These are phyloP conservation scores for Millerago galiae DNA, from an alignment of 805 yeast species.

Conservation along the genomic window DNA sequence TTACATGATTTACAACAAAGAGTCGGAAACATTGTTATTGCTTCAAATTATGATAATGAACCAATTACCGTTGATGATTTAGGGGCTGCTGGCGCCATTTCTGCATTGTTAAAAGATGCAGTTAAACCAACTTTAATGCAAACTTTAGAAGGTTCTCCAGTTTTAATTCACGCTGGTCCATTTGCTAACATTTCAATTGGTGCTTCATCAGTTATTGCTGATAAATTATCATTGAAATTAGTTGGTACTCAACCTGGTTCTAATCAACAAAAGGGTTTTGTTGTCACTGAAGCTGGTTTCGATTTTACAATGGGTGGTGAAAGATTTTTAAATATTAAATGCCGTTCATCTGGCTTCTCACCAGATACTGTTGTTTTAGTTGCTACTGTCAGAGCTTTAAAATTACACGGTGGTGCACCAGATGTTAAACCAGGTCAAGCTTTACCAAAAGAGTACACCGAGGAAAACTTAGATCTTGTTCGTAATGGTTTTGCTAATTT, in stretches of 20 bases:
- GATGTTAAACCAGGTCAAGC: conserved; percentile 83
- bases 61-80: conserved; percentile 80
- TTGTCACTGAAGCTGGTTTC: conserved; percentile 84
- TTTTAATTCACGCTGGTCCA: conserved; percentile 83
- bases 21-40: conserved; percentile 72
- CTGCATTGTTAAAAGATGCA: conserved; percentile 76
- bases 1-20: conserved; percentile 67
- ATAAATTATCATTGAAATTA: conserved; percentile 71
- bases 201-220: conserved; percentile 79
- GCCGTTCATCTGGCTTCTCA: conserved; percentile 71
- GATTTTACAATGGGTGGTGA: conserved; percentile 93
- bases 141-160: conserved; percentile 84
- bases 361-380: conserved; percentile 79
- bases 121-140: conserved; percentile 84
- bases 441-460: conserved; percentile 64
- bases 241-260: conserved; percentile 53
- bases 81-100: conserved; percentile 82
- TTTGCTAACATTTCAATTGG: conserved; percentile 86
- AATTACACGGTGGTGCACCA: conserved; percentile 86
- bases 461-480: conserved; percentile 66
- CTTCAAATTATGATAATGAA: conserved; percentile 57
- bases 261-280: conserved; percentile 58
- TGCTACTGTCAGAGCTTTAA: conserved; percentile 79
- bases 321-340: conserved; percentile 75
- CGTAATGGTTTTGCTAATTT: conserved; percentile 67